Evolutionary conservation across 228 moss, liverwort and hornwort species (phyloP).

Genomic region (Sphagnum fallax): DNA sequence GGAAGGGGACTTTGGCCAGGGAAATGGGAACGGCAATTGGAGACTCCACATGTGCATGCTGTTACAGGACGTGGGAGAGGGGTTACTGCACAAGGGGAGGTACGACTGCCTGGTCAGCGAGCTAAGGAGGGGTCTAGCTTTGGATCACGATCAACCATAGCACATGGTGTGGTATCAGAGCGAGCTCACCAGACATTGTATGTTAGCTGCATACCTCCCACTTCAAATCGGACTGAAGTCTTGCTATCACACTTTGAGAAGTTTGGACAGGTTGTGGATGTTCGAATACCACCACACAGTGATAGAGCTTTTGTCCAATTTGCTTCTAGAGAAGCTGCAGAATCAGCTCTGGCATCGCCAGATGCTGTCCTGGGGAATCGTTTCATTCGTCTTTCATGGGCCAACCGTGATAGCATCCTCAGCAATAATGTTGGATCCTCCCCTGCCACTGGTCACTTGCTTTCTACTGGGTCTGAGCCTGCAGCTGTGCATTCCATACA

Average conservation of each 20-base stretch:
- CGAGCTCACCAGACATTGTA: constrained; percentile 90
- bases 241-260: constrained; percentile 84
- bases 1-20: constrained; percentile 58
- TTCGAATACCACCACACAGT: constrained; percentile 91
- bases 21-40: constrained; percentile 67
- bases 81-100: constrained; percentile 47
- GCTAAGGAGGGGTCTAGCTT: constrained; percentile 72
- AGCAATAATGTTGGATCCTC: constrained; percentile 48
- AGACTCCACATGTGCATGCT: constrained; percentile 19
- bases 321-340: constrained; percentile 80
- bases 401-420: constrained; percentile 86
- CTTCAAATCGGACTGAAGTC: constrained; percentile 77
- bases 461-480: constrained; percentile 34
- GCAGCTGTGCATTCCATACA: constrained; percentile 28
- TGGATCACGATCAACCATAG: constrained; percentile 48
- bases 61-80: constrained; percentile 61
- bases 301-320: constrained; percentile 98
- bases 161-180: constrained; percentile 51
- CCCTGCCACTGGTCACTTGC: constrained; percentile 29
- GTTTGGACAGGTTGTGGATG: constrained; percentile 88
- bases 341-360: constrained; percentile 80
- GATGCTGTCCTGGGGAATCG: constrained; percentile 97
- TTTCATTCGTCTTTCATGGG: constrained; percentile 93
- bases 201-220: constrained; percentile 86
- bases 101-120: constrained; percentile 49